Percentiles rank a stretch among this genome's conserved stretches.
These are phyloP conservation scores for Trametes sp. DNA, from an alignment of 1,284 basidiomycete species.

Conservation along the genomic window DNA sequence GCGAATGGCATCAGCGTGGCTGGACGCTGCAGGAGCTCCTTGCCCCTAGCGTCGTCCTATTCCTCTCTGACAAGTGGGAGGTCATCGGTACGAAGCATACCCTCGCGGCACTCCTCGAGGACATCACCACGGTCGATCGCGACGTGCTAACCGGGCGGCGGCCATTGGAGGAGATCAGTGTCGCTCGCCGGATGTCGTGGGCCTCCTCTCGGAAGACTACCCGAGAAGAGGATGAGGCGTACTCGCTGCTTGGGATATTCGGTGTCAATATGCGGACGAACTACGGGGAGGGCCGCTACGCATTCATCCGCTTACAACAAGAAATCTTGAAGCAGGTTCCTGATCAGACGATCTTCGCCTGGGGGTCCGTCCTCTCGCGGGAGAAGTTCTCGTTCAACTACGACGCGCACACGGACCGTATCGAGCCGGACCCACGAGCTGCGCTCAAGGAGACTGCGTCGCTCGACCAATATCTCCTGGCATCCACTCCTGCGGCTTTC, in stretches of 20 bases:
- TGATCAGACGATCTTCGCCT: conserved; percentile 24
- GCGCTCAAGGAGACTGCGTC: not conserved
- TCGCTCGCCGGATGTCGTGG: conserved; percentile 26
- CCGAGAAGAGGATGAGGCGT: conserved; percentile 19
- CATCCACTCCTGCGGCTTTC: conserved; percentile 20
- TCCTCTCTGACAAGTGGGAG: not conserved
- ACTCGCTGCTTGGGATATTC: conserved; percentile 23
- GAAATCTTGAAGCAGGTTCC: conserved; percentile 19
- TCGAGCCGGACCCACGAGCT: not conserved
- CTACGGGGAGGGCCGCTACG: conserved; percentile 20
- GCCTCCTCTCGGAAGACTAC: conserved; percentile 9
- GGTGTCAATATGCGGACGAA: conserved; percentile 16
- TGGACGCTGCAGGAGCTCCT: conserved; percentile 9
- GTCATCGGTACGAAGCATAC: not conserved
- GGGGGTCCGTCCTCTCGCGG: conserved; percentile 2
- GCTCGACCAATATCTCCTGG: conserved; percentile 7
- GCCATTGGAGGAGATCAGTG: conserved; percentile 11
- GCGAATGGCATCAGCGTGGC: not conserved
- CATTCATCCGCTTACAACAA: conserved; percentile 22
- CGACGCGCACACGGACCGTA: not conserved
- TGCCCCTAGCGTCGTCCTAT: not conserved
- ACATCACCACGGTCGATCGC: not conserved
- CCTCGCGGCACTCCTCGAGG: not conserved
- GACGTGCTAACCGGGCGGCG: not conserved
- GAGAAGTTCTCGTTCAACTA: conserved; percentile 1